Conservation (phyloP, 2,329 filamentous ascomycete species). For the Colletotrichum higginsianum region DNA sequence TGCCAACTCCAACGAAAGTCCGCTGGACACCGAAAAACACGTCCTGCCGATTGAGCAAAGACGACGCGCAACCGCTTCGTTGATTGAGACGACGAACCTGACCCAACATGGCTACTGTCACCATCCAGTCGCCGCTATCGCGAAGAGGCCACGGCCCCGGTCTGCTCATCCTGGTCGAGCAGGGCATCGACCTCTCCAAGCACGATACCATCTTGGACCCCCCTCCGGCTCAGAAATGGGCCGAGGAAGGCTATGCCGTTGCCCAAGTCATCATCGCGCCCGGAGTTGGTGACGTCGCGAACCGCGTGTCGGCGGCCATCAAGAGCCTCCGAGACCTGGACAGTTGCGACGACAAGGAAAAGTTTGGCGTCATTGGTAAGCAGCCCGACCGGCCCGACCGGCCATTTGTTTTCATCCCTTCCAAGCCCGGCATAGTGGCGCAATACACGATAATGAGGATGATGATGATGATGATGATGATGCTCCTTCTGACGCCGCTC, state of each 20-base stretch:
- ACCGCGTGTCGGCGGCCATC: slow-evolving; percentile 18
- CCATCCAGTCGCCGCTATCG: slow-evolving; percentile 48
- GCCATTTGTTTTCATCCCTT: not conserved
- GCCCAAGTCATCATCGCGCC: slow-evolving; percentile 60
- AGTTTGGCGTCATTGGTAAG: slow-evolving; percentile 38
- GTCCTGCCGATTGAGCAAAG: too few species aligned
- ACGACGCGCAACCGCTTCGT: not conserved
- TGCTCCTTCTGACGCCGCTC: not conserved
- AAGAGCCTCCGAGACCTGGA: slow-evolving; percentile 20
- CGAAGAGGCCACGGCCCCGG: slow-evolving; percentile 53
- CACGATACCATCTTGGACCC: slow-evolving; percentile 45
- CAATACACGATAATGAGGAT: too few species aligned
- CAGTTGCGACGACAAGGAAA: slow-evolving; percentile 50
- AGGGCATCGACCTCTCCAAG: slow-evolving; percentile 29
- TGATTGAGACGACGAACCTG: not conserved
- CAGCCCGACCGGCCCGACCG: not conserved
- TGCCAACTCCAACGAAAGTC: not conserved
- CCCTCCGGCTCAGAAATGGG: slow-evolving; percentile 77
- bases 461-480: not conserved
- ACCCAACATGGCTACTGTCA: slow-evolving; percentile 23
- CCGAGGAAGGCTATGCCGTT: slow-evolving; percentile 78
- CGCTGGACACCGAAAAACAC: not conserved
- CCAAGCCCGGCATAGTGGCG: not conserved
- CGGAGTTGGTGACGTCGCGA: not conserved
- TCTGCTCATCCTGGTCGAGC: slow-evolving; percentile 48